Percentiles rank a stretch among this genome's conserved stretches.
These are phyloP conservation scores for Basipetospora chlamydospora DNA, from an alignment of 2,329 filamentous ascomycete species.

Conservation along the genomic window DNA sequence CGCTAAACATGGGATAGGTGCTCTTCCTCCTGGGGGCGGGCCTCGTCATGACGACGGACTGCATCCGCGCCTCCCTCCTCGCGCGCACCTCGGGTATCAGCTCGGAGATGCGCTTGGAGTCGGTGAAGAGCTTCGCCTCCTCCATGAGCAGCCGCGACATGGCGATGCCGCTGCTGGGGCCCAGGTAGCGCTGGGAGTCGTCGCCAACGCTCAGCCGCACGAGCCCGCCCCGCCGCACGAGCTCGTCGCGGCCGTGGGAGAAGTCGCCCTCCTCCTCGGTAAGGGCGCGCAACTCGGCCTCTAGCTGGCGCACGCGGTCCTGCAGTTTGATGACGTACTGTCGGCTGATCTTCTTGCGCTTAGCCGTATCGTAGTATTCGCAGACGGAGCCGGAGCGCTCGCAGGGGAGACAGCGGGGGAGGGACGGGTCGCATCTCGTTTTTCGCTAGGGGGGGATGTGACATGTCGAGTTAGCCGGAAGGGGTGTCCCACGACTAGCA, in stretches of 20 bases:
- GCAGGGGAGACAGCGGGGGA: constrained; percentile 84
- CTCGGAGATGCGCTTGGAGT: constrained; percentile 81
- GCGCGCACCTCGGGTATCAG: constrained; percentile 63
- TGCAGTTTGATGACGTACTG: constrained; percentile 88
- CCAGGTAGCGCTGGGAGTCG: constrained; percentile 76
- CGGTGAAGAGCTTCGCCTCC: constrained; percentile 84
- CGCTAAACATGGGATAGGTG: constrained; percentile 71
- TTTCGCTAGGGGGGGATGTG: constrained; percentile 50
- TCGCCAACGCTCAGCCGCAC: constrained; percentile 75
- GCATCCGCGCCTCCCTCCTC: constrained; percentile 38
- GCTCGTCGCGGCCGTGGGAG: constrained; percentile 62
- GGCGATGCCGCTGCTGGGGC: constrained; percentile 87
- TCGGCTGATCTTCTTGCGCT: constrained; percentile 72
- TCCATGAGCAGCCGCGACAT: constrained; percentile 95
- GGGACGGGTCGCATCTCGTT: constrained; percentile 84
- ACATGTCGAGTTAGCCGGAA: neutral
- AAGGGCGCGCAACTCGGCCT: constrained; percentile 65
- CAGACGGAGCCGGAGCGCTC: constrained; percentile 82
- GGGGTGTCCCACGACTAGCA: neutral
- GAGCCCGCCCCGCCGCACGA: constrained; percentile 73
- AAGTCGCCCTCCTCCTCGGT: constrained; percentile 62
- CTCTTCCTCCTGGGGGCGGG: constrained; percentile 58
- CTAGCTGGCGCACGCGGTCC: constrained; percentile 67
- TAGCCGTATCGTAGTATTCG: constrained; percentile 88
- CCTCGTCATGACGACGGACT: constrained; percentile 39